Evolutionary conservation across 495 filamentous ascomycete species (phyloP).

Genomic region (Tuber indicum): DNA sequence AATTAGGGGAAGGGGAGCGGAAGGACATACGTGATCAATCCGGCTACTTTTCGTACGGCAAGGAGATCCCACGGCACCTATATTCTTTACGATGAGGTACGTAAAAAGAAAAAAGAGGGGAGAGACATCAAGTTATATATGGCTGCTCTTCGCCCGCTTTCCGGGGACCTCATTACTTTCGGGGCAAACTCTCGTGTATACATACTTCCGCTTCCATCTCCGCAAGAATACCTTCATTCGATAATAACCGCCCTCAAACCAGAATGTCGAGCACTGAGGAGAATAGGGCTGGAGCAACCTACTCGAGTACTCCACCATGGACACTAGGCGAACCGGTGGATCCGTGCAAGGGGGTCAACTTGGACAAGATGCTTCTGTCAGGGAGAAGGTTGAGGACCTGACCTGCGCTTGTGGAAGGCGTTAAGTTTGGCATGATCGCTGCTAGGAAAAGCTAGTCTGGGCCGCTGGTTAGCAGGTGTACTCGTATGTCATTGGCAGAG

Average conservation of each 20-base stretch:
- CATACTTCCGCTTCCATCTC: background rate
- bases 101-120: background rate
- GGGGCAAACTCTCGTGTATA: slow-evolving; percentile 8
- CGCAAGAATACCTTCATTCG: background rate
- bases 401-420: slow-evolving; percentile 56
- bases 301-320: background rate
- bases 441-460: slow-evolving; percentile 55
- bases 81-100: background rate
- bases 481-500: slow-evolving; percentile 73
- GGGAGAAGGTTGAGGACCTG: slow-evolving; percentile 75
- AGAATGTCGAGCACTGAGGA: slow-evolving; percentile 29
- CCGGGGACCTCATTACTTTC: background rate
- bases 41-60: background rate
- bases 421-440: slow-evolving; percentile 78
- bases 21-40: background rate
- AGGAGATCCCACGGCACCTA: background rate
- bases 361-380: slow-evolving; percentile 56
- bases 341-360: slow-evolving; percentile 73
- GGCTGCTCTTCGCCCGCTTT: slow-evolving; percentile 9
- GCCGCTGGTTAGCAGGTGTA: slow-evolving; percentile 64
- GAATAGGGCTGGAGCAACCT: slow-evolving; percentile 16
- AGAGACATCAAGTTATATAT: slow-evolving; percentile 10
- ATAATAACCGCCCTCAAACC: background rate
- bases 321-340: slow-evolving; percentile 54
- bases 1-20: background rate